A percentile compares a stretch with the other conserved stretches of the same genome.
Conservation (phyloP, 2,329 filamentous ascomycete species). For the Periconia sp. region DNA sequence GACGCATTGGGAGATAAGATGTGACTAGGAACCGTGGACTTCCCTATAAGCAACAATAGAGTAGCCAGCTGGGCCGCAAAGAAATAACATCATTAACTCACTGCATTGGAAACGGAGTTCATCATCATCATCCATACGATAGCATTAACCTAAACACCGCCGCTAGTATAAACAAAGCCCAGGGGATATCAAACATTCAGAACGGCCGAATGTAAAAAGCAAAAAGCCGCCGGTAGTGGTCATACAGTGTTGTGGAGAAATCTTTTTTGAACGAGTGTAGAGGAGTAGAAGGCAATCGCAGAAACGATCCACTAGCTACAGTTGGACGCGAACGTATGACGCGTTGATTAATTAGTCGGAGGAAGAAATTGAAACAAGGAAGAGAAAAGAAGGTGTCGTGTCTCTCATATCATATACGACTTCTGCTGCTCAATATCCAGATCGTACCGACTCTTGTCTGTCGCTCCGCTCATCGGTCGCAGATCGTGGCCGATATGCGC, state of each 20-base stretch:
- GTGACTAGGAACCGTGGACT: background rate
- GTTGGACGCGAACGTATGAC: constrained; percentile 13
- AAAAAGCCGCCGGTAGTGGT: constrained; percentile 13
- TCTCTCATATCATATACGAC: constrained; percentile 36
- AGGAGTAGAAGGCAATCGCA: constrained; percentile 16
- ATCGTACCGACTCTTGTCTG: constrained; percentile 38
- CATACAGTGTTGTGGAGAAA: constrained; percentile 13
- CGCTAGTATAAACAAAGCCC: constrained; percentile 7
- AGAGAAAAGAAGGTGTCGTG: constrained; percentile 11
- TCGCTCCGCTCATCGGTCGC: constrained; percentile 37
- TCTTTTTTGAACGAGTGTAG: constrained; percentile 7
- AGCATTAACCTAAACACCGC: constrained; percentile 16
- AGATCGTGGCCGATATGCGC: constrained; percentile 20
- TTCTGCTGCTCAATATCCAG: constrained; percentile 40
- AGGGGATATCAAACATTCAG: constrained; percentile 10
- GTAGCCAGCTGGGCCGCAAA: background rate
- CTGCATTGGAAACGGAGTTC: background rate
- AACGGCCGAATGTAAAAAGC: constrained; percentile 4
- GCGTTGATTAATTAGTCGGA: constrained; percentile 14
- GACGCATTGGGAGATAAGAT: background rate
- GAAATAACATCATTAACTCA: no score
- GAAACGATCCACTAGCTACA: constrained; percentile 18
- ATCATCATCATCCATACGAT: constrained; percentile 11
- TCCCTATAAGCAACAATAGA: background rate
- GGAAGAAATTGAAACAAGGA: constrained; percentile 8